A percentile compares a stretch with the other conserved stretches of the same genome.
Evolutionary conservation across 768 basidiomycete genomes (phyloP).

Genomic region (Leucosporidium scottii): DNA sequence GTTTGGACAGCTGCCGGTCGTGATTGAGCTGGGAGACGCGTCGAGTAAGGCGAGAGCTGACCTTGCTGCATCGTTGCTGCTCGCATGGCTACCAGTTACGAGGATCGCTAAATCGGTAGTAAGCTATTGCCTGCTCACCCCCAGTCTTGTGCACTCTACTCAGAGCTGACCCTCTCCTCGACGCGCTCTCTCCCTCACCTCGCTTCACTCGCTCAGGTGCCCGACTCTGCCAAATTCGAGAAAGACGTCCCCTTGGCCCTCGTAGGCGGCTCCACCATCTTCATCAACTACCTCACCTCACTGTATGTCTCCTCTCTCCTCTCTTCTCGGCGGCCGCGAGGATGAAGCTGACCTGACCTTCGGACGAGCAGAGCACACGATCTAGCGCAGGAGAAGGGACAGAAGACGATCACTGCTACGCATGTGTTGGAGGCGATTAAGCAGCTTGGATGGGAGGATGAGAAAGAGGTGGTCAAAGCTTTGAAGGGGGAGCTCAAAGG

Average conservation of each 20-base stretch:
- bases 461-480: conserved; percentile 16
- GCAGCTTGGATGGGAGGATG: conserved; percentile 36
- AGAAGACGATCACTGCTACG: conserved; percentile 35
- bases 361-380: conserved; percentile 29
- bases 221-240: conserved; percentile 75
- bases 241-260: conserved; percentile 82
- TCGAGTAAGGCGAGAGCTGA: no score
- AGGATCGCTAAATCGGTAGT: conserved; percentile 11
- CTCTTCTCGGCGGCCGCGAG: background rate
- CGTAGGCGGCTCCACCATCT: conserved; percentile 83
- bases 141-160: background rate
- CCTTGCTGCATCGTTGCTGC: no score
- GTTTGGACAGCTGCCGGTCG: no score
- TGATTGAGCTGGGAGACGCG: no score
- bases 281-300: conserved; percentile 87
- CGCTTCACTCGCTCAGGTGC: conserved; percentile 56
- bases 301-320: conserved; percentile 18
- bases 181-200: background rate
- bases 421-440: conserved; percentile 35
- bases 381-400: conserved; percentile 21
- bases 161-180: background rate
- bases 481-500: conserved; percentile 32
- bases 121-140: no score
- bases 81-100: conserved; percentile 1
- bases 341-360: background rate